Evolutionary conservation across 2,329 filamentous ascomycete species (phyloP).

Genomic region (Thelonectria discophora): DNA sequence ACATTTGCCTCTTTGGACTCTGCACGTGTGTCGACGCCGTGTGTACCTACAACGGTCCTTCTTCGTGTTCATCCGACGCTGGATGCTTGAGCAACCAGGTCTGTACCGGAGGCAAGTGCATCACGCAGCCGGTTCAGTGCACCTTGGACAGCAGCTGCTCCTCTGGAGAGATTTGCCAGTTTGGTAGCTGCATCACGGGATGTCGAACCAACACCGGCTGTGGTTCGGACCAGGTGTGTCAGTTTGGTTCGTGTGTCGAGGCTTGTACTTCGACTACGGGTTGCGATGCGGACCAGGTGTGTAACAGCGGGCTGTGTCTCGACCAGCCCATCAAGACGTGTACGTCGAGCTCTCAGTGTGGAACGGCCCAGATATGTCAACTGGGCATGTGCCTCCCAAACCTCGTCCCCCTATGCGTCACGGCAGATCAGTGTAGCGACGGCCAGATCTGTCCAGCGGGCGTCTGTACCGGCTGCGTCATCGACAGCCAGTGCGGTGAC

Average conservation of each 20-base stretch:
- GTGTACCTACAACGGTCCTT: slow-evolving; percentile 19
- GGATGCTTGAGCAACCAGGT: not conserved
- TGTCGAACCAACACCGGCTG: slow-evolving; percentile 19
- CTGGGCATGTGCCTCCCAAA: slow-evolving; percentile 14
- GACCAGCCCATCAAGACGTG: not conserved
- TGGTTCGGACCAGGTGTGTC: slow-evolving; percentile 2
- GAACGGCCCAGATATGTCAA: slow-evolving; percentile 12
- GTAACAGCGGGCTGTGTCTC: slow-evolving; percentile 4
- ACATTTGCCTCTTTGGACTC: slow-evolving; percentile 18
- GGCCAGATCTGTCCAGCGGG: slow-evolving; percentile 20
- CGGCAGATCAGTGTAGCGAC: slow-evolving; percentile 2
- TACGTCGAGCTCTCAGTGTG: slow-evolving; percentile 9
- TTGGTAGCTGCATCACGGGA: slow-evolving; percentile 18
- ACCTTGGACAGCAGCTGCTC: slow-evolving; percentile 5
- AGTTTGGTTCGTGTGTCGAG: slow-evolving; percentile 13
- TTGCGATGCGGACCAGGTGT: slow-evolving; percentile 6
- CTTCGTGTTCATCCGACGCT: not conserved
- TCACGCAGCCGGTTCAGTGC: slow-evolving; percentile 7
- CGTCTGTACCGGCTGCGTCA: slow-evolving; percentile 10
- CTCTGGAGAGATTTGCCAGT: slow-evolving; percentile 17
- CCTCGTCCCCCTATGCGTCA: slow-evolving; percentile 15
- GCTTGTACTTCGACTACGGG: not conserved
- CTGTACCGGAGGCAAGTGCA: slow-evolving; percentile 8
- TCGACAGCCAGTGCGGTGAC: slow-evolving; percentile 7
- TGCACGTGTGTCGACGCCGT: slow-evolving; percentile 11